Conservation (phyloP, 1,284 basidiomycete genomes). For the Austroboletus novae-zelandiae region DNA sequence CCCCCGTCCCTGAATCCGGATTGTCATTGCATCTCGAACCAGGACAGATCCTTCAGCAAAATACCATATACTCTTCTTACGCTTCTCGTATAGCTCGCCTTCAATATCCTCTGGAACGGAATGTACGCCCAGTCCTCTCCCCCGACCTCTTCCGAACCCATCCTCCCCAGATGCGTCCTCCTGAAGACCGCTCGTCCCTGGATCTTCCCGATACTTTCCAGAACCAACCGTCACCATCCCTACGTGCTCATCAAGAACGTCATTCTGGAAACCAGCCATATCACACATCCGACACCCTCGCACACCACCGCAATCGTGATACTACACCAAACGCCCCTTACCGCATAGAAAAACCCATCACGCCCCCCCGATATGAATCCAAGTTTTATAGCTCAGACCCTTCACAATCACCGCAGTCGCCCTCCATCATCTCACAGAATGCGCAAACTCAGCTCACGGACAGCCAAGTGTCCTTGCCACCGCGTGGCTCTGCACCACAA, state of each 20-base stretch:
- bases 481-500: constrained; percentile 7
- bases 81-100: background rate
- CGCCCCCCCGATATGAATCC: constrained; percentile 25
- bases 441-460: background rate
- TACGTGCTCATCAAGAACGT: constrained; percentile 12
- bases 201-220: constrained; percentile 1
- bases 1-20: constrained; percentile 4
- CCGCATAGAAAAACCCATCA: constrained; percentile 14
- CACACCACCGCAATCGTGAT: constrained; percentile 7
- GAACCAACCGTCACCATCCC: constrained; percentile 4
- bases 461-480: background rate
- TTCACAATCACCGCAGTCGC: constrained; percentile 10
- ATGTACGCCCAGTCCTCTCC: background rate
- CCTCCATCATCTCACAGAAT: background rate
- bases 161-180: constrained; percentile 5
- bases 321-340: constrained; percentile 12
- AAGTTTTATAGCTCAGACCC: constrained; percentile 3
- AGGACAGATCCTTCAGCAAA: constrained; percentile 48
- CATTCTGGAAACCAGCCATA: constrained; percentile 7
- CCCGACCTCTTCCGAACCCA: constrained; percentile 11
- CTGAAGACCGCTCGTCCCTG: background rate
- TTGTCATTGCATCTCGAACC: constrained; percentile 49
- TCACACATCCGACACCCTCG: constrained; percentile 2
- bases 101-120: constrained; percentile 5
- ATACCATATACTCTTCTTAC: constrained; percentile 15